Conservation (phyloP, 106 monocot species). For the Allium cepa region DNA sequence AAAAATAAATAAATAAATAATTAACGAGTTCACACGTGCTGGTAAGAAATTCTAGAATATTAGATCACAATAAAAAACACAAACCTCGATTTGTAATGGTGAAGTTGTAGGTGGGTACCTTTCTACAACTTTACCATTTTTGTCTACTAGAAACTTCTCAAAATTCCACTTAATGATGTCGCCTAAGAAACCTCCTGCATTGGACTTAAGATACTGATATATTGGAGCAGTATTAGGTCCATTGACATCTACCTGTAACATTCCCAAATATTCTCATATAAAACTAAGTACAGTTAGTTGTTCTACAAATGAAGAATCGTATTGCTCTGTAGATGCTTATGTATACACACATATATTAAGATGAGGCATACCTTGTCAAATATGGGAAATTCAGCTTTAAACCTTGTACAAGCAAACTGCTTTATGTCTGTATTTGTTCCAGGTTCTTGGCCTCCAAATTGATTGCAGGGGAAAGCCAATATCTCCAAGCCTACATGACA, state of each 20-base stretch:
- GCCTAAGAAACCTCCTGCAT: conserved; percentile 94
- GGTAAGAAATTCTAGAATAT: neutral
- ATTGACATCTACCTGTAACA: conserved; percentile 84
- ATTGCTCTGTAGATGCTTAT: neutral
- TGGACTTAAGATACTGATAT: conserved; percentile 88
- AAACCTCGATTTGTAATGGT: conserved; percentile 96
- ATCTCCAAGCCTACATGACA: conserved; percentile 80
- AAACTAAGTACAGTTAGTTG: neutral
- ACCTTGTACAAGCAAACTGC: conserved; percentile 95
- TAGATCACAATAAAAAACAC: neutral
- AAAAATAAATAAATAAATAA: neutral
- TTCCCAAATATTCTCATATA: neutral
- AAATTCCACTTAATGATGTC: conserved; percentile 98
- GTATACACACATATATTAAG: neutral
- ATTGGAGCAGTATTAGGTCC: conserved; percentile 91
- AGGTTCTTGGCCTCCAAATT: conserved; percentile 95
- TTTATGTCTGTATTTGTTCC: conserved; percentile 90
- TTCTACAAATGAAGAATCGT: no score
- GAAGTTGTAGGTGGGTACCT: conserved; percentile 98
- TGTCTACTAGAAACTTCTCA: conserved; percentile 94
- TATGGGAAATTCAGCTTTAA: conserved; percentile 98
- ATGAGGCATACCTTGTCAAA: conserved; percentile 75
- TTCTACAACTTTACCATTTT: conserved; percentile 91
- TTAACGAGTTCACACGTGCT: neutral
- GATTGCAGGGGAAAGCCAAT: conserved; percentile 98